Evolutionary conservation across 2,329 filamentous ascomycete genomes (phyloP).

Genomic region (Exophiala spinifera): DNA sequence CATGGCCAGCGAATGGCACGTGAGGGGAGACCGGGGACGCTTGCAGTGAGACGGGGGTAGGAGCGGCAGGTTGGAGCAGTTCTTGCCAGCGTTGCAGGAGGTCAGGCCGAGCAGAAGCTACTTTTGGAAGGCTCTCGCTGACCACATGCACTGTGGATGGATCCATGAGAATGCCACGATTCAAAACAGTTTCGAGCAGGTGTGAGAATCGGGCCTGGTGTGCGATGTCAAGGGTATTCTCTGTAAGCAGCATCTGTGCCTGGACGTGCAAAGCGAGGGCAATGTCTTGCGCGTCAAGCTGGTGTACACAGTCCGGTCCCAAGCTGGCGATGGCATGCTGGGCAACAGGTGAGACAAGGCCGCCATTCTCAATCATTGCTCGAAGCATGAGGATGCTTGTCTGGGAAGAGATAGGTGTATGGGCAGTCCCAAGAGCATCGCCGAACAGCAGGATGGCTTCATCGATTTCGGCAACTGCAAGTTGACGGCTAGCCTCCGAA

Average conservation of each 20-base stretch:
- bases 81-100: constrained; percentile 56
- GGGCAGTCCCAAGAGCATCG: constrained; percentile 54
- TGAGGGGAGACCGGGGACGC: constrained; percentile 47
- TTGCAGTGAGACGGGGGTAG: constrained; percentile 34
- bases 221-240: constrained; percentile 50
- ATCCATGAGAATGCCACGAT: constrained; percentile 53
- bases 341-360: constrained; percentile 57
- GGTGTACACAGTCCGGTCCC: constrained; percentile 57
- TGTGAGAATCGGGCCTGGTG: constrained; percentile 60
- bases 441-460: constrained; percentile 74
- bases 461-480: constrained; percentile 75
- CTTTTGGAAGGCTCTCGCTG: constrained; percentile 56
- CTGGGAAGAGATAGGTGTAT: constrained; percentile 51
- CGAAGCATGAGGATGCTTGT: constrained; percentile 59
- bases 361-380: constrained; percentile 65
- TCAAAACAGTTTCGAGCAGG: constrained; percentile 57
- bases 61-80: constrained; percentile 42
- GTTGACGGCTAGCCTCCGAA: constrained; percentile 43
- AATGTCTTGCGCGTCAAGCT: constrained; percentile 51
- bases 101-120: constrained; percentile 48
- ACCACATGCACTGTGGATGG: constrained; percentile 55
- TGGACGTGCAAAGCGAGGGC: constrained; percentile 62
- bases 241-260: constrained; percentile 44
- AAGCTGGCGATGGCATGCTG: constrained; percentile 60
- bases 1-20: constrained; percentile 51